These are phyloP conservation scores for Suhomyces kilbournensis DNA, from an alignment of 805 yeast species.

Conservation along the genomic window DNA sequence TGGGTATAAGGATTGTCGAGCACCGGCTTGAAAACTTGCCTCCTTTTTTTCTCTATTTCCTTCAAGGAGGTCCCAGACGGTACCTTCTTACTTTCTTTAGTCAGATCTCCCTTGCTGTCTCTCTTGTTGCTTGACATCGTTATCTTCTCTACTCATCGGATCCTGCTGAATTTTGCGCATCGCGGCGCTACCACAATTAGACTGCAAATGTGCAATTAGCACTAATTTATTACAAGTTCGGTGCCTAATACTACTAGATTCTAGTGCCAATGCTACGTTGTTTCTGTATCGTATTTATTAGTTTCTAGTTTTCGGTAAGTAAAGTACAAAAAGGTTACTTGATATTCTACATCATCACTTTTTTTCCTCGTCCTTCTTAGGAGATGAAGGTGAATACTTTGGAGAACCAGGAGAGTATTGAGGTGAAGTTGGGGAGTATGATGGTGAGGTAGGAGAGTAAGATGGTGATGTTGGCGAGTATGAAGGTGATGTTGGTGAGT, in stretches of 20 bases:
- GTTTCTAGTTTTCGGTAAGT: background rate
- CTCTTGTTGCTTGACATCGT: background rate
- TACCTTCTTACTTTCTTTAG: background rate
- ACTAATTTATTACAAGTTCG: too few species aligned
- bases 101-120: background rate
- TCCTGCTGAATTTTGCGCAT: background rate
- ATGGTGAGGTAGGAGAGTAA: conserved; percentile 58
- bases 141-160: background rate
- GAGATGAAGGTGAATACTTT: conserved; percentile 43
- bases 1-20: conserved; percentile 62
- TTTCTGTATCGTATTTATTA: background rate
- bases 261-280: background rate
- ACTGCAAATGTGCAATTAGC: background rate
- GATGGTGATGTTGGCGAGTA: conserved; percentile 39
- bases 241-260: too few species aligned
- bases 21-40: conserved; percentile 62
- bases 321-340: conserved; percentile 1
- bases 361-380: conserved; percentile 24
- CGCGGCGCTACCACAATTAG: conserved; percentile 1
- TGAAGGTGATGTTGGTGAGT: conserved; percentile 21
- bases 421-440: conserved; percentile 48
- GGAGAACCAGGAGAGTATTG: conserved; percentile 47
- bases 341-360: conserved; percentile 2
- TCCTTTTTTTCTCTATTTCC: conserved; percentile 47
- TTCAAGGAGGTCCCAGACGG: conserved; percentile 37